phyloP scores from a whole-genome alignment of 1,284 basidiomycete genomes.

The Ustilago vetiveriae region DNA sequence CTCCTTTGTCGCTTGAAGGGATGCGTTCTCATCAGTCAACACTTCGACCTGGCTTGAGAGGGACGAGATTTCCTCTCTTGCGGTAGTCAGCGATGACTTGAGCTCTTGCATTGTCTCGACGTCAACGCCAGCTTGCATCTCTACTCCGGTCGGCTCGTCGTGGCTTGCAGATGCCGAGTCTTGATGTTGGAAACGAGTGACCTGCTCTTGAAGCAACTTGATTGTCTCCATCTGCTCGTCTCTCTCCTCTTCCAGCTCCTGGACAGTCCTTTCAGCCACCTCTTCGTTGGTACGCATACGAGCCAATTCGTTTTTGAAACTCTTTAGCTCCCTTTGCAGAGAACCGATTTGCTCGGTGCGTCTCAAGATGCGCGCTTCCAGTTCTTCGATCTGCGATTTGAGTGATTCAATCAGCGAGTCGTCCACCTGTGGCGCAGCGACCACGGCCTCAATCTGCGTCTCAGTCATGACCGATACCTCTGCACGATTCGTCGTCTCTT shows the following conservation, averaged over 20 bases:
- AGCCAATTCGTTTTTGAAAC: slow-evolving; percentile 23
- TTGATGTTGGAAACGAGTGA: background rate
- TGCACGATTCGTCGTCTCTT: background rate
- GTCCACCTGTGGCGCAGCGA: background rate
- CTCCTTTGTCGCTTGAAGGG: background rate
- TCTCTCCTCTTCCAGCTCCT: slow-evolving; percentile 22
- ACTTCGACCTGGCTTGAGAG: background rate
- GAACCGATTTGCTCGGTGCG: slow-evolving; percentile 48
- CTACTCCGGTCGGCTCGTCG: background rate
- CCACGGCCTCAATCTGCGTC: background rate
- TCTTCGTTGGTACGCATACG: slow-evolving; percentile 27
- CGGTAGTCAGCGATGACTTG: background rate
- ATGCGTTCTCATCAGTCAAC: background rate
- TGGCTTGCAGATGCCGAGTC: background rate
- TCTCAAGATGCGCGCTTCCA: slow-evolving; percentile 33
- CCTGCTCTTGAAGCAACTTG: background rate
- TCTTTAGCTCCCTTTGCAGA: slow-evolving; percentile 28
- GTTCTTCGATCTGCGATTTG: slow-evolving; percentile 17
- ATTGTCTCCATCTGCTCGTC: slow-evolving; percentile 1
- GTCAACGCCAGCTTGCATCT: background rate
- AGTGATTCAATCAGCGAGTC: too few relatives aligned
- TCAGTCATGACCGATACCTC: slow-evolving; percentile 1
- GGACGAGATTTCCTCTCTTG: background rate
- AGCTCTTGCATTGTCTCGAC: background rate
- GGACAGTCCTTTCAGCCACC: slow-evolving; percentile 32